Evolutionary conservation across 1,139 yeast species (phyloP).

Genomic region (Schwanniomyces etchellsii): DNA sequence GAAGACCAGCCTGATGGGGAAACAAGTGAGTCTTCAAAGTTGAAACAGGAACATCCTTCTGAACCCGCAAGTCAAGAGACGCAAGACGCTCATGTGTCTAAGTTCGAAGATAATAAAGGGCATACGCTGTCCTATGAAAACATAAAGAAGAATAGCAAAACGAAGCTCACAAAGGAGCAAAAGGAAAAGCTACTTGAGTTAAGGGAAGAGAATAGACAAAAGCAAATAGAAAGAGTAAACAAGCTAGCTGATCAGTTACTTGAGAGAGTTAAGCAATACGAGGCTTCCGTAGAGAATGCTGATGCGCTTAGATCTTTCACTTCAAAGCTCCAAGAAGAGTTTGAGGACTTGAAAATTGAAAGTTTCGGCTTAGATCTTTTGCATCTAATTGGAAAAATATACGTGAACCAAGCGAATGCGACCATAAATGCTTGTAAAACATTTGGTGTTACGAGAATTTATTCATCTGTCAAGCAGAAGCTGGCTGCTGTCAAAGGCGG

Average conservation of each 20-base stretch:
- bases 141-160: constrained; percentile 23
- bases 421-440: constrained; percentile 33
- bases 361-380: constrained; percentile 44
- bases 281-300: constrained; percentile 18
- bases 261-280: constrained; percentile 35
- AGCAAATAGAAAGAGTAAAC: constrained; percentile 48
- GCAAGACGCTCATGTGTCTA: constrained; percentile 6
- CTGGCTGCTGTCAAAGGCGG: constrained; percentile 36
- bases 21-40: too few species aligned
- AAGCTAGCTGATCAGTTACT: constrained; percentile 46
- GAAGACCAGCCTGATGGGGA: constrained; percentile 17
- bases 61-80: constrained; percentile 3
- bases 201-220: constrained; percentile 52
- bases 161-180: constrained; percentile 44
- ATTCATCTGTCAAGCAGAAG: constrained; percentile 42
- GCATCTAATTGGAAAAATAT: constrained; percentile 59
- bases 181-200: constrained; percentile 49
- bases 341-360: constrained; percentile 51
- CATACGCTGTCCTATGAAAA: constrained; percentile 4
- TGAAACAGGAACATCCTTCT: too few species aligned
- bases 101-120: constrained; percentile 1
- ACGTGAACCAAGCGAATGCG: constrained; percentile 52
- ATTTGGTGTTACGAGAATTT: constrained; percentile 46
- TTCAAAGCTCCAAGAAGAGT: constrained; percentile 45
- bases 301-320: constrained; percentile 34